Evolutionary conservation across 176 grass and related monocot genomes (phyloP).

Genomic region (Oryza glaberrima): DNA sequence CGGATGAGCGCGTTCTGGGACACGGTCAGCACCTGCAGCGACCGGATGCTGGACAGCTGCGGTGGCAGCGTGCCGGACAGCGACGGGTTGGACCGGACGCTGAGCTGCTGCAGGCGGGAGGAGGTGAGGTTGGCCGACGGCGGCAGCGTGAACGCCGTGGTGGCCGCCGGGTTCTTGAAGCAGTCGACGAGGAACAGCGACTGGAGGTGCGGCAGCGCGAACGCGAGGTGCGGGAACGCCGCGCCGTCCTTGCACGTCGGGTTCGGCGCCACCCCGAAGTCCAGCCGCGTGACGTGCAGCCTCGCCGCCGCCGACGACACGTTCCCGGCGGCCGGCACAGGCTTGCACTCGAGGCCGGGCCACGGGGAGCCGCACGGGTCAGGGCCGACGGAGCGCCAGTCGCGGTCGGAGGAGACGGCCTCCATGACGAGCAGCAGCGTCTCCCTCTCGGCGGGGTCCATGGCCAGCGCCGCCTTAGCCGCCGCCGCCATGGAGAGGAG

Average conservation of each 20-base stretch:
- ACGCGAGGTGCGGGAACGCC: constrained; percentile 62
- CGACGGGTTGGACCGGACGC: constrained; percentile 73
- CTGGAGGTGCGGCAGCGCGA: constrained; percentile 61
- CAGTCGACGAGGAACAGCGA: constrained; percentile 86
- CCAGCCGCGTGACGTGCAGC: constrained; percentile 77
- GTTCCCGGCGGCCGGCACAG: not conserved
- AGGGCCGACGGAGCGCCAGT: constrained; percentile 64
- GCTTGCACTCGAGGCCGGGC: constrained; percentile 95
- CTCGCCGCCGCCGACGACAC: not conserved
- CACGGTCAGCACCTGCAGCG: constrained; percentile 85
- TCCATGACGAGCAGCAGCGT: constrained; percentile 84
- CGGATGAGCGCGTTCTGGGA: constrained; percentile 72
- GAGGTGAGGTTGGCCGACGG: constrained; percentile 54
- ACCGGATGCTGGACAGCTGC: constrained; percentile 51
- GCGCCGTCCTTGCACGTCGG: constrained; percentile 65
- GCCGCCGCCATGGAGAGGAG: constrained; percentile 31
- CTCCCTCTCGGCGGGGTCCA: constrained; percentile 75
- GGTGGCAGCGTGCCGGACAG: constrained; percentile 70
- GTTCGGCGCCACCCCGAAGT: constrained; percentile 76
- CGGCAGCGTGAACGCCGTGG: constrained; percentile 55
- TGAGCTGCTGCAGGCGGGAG: constrained; percentile 76
- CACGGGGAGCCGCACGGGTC: constrained; percentile 82
- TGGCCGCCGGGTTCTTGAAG: constrained; percentile 52
- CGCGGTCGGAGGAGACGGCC: constrained; percentile 85
- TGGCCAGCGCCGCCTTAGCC: constrained; percentile 40